Percentiles rank a stretch among this genome's conserved stretches.
Conservation (phyloP, 2,329 filamentous ascomycete species). For the Trichoderma citrinoviride region DNA sequence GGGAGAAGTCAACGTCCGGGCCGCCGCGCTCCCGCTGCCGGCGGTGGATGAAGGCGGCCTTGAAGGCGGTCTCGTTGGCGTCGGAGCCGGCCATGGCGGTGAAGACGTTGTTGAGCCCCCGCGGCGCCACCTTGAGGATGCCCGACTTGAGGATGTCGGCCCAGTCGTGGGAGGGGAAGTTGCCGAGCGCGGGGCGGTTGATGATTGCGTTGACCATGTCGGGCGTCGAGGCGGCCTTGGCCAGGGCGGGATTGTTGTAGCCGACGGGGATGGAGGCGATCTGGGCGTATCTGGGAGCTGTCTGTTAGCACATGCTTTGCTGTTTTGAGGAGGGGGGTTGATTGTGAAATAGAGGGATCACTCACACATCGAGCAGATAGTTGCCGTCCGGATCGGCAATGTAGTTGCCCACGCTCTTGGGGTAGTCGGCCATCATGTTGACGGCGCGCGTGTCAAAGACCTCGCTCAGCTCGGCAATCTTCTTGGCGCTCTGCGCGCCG, state of each 20-base stretch:
- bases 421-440: constrained; percentile 79
- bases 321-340: neutral
- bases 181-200: constrained; percentile 85
- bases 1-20: constrained; percentile 71
- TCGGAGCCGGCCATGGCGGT: constrained; percentile 87
- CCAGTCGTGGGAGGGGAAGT: constrained; percentile 88
- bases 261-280: constrained; percentile 90
- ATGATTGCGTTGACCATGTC: constrained; percentile 80
- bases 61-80: constrained; percentile 92
- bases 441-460: constrained; percentile 84
- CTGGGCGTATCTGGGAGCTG: constrained; percentile 67
- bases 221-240: constrained; percentile 66
- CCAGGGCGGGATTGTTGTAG: constrained; percentile 82
- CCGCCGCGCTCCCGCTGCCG: constrained; percentile 79
- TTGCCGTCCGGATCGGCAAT: constrained; percentile 71
- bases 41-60: constrained; percentile 92
- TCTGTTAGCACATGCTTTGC: neutral
- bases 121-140: constrained; percentile 77
- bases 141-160: constrained; percentile 74
- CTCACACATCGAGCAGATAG: constrained; percentile 68
- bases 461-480: constrained; percentile 66
- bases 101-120: constrained; percentile 84
- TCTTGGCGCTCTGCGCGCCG: constrained; percentile 69
- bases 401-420: constrained; percentile 76
- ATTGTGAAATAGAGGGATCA: neutral